These are phyloP conservation scores for Cucurbita argyrosperma DNA, from an alignment of 306 rosid species.

Conservation along the genomic window DNA sequence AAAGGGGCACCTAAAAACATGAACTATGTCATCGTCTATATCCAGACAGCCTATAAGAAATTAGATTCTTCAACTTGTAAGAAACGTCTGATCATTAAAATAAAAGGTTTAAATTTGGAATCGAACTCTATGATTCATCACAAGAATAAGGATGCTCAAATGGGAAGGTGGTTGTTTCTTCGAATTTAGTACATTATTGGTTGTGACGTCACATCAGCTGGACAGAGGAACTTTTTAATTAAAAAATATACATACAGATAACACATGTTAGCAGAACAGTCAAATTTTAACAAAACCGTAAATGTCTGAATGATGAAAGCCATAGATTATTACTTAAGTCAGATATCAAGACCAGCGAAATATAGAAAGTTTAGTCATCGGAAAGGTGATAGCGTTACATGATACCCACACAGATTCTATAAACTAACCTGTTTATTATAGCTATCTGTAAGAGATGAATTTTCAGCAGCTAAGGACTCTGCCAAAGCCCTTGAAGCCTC, in stretches of 20 bases:
- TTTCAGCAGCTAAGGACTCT: constrained; percentile 88
- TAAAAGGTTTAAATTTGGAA: background rate
- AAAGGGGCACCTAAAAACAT: too few species aligned
- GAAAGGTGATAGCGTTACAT: background rate
- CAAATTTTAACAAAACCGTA: background rate
- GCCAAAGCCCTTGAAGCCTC: constrained; percentile 68
- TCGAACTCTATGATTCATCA: background rate
- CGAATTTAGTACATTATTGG: background rate
- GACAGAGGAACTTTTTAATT: background rate
- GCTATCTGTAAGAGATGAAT: constrained; percentile 80
- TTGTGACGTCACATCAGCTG: background rate
- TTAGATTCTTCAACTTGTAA: too few species aligned
- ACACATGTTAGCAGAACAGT: background rate
- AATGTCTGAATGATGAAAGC: background rate
- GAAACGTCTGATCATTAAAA: background rate
- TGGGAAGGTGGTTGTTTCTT: background rate
- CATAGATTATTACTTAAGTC: background rate
- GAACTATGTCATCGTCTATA: background rate
- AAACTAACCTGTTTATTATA: constrained; percentile 80
- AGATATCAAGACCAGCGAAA: background rate
- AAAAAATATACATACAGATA: background rate
- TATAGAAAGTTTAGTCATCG: background rate
- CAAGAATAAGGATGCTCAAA: background rate
- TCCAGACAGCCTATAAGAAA: too few species aligned
- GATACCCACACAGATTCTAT: background rate